phyloP scores from a whole-genome alignment of 805 yeast species.

The Blastobotrys mokoenaii region DNA sequence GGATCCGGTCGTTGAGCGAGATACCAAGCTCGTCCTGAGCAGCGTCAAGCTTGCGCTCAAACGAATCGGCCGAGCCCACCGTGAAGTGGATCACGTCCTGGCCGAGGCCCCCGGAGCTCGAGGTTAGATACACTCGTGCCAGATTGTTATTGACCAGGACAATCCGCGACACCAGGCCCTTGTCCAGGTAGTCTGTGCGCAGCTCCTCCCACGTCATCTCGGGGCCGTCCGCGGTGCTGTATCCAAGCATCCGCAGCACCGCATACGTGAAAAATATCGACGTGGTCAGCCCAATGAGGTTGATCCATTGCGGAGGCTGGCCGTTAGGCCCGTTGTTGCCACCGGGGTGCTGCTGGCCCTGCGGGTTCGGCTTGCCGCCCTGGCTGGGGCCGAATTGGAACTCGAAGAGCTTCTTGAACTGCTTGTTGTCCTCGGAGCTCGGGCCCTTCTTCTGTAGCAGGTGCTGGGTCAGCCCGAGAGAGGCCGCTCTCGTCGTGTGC shows the following conservation, averaged over 20 bases:
- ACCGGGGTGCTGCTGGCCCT: constrained; percentile 2
- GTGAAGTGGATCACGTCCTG: constrained; percentile 47
- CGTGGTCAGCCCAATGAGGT: constrained; percentile 4
- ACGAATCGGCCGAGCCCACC: constrained; percentile 83
- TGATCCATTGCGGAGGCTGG: constrained; percentile 4
- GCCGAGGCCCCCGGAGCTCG: constrained; percentile 46
- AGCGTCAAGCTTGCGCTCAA: constrained; percentile 68
- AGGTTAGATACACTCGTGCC: constrained; percentile 57
- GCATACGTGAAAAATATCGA: constrained; percentile 1
- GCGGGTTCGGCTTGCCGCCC: background rate
- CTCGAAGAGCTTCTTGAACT: constrained; percentile 4
- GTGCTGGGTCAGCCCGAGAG: no score
- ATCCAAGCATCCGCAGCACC: constrained; percentile 1
- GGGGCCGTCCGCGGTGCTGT: constrained; percentile 4
- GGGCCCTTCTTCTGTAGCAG: background rate
- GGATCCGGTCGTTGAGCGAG: constrained; percentile 58
- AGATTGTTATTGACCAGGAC: constrained; percentile 67
- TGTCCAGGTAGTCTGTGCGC: constrained; percentile 61
- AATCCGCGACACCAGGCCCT: constrained; percentile 66
- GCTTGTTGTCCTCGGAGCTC: background rate
- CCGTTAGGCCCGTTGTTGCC: background rate
- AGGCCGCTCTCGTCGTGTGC: no score
- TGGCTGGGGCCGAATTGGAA: constrained; percentile 4
- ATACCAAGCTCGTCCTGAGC: constrained; percentile 67
- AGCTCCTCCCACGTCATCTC: constrained; percentile 92